phyloP scores from a whole-genome alignment of 2,329 filamentous ascomycete species.

The Botrytis elliptica region DNA sequence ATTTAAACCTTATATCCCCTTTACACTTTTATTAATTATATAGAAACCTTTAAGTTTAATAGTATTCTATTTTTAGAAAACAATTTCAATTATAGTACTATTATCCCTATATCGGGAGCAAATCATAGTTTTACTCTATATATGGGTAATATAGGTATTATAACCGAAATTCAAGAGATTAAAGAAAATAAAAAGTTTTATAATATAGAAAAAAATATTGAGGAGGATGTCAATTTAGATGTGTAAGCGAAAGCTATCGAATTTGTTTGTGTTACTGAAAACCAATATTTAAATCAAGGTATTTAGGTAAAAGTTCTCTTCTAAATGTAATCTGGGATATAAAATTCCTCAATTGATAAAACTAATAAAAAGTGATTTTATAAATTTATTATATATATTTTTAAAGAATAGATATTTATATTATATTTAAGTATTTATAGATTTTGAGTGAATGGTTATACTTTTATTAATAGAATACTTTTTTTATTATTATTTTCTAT shows the following conservation, averaged over 20 bases:
- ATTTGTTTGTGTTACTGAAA: rapidly evolving
- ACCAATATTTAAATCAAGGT: background rate
- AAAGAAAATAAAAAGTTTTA: background rate
- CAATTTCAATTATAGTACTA: too few relatives aligned
- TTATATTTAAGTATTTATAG: rapidly evolving
- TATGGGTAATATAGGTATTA: background rate
- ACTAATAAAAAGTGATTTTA: background rate
- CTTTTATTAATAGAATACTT: background rate
- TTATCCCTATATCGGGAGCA: rapidly evolving
- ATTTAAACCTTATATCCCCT: too few relatives aligned
- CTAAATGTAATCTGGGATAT: background rate
- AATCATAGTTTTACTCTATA: too few relatives aligned
- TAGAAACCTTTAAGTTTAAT: too few relatives aligned
- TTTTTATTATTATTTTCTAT: background rate
- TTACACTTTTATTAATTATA: too few relatives aligned
- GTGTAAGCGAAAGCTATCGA: rapidly evolving
- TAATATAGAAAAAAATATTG: background rate
- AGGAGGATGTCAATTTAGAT: rapidly evolving
- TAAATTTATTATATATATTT: background rate
- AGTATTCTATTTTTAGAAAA: too few relatives aligned
- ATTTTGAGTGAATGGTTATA: rapidly evolving
- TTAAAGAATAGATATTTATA: rapidly evolving
- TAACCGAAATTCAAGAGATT: background rate
- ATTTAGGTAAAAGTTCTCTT: background rate
- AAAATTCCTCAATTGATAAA: background rate